Base-by-base conservation (phyloP, 23 red algal species). In the Gracilaria domingensis region DNA sequence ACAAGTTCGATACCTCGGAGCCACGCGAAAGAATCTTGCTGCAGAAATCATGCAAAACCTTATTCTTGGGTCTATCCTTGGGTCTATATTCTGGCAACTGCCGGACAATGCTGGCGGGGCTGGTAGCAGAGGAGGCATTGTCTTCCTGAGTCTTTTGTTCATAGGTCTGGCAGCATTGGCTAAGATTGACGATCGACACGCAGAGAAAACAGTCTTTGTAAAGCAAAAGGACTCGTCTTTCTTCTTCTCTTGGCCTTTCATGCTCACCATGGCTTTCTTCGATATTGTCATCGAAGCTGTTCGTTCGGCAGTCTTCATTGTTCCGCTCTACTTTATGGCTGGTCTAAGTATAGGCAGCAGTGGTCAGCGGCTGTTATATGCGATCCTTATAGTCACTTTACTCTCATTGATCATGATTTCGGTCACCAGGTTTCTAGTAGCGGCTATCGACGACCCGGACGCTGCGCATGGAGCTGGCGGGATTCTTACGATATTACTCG, bases 31-130 rank as follows among this genome's bases (percentile, higher is more conserved):
- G 38, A 79, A 65, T 0, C 33, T 93, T 13, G 33, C 94, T 12
- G 82, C 80, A 21, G 78, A 88, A 12, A 34, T 93, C 20, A 37
- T 85, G n/a, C 82, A 78, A n/a, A 90, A 93, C 57, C 51, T 93
- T 8, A 62, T 97, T 25, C 83, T 97, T 64, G 95, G 90, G 8
- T 12, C 84, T 3, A 54, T 89, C 12, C 79, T 97, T 18, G 95
- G 95, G 0, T 87, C 95, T 62, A 89, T 97, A 45, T 97, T 97
- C 38, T 93, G 77, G 66, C 72, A 89, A 45, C 32, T 89, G 37
- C 66, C 49, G 4, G 42, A 77, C 13, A 90, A 25, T 18, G 40
- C 54, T n/a, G 87, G 66, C 1, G 93, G 93, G 30, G 93, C 93
- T 29, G 66, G 35, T 33, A 95, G 65, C 45, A 78, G 93, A 37